phyloP scores from a whole-genome alignment of 2,329 filamentous ascomycete genomes.

The Diaporthe humulicola region DNA sequence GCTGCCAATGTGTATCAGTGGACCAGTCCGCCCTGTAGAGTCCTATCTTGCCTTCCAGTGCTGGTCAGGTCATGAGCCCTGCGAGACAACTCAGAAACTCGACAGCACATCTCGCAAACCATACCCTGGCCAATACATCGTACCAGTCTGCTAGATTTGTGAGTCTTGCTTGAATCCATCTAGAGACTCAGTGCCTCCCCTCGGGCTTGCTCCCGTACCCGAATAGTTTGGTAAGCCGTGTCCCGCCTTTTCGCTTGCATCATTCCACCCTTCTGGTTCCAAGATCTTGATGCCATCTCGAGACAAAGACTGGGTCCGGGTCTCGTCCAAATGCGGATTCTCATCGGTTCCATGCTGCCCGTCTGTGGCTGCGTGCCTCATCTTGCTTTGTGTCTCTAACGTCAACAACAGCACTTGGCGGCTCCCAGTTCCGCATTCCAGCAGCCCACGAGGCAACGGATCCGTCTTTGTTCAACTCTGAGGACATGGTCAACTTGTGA shows the following conservation, averaged over 20 bases:
- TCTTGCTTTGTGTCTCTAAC: conserved; percentile 29
- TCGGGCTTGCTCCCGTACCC: neutral
- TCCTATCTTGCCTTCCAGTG: neutral
- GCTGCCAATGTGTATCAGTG: neutral
- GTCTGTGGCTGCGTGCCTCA: conserved; percentile 1
- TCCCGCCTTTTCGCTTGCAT: conserved; percentile 23
- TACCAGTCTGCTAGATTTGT: neutral
- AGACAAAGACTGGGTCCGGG: conserved; percentile 24
- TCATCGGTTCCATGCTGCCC: neutral
- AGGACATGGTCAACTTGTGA: conserved; percentile 22
- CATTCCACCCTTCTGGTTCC: conserved; percentile 15
- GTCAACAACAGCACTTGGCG: conserved; percentile 10
- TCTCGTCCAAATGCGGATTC: conserved; percentile 19
- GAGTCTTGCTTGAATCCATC: neutral
- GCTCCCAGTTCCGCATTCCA: conserved; percentile 17
- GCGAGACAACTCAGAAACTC: neutral
- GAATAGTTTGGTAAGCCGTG: conserved; percentile 24
- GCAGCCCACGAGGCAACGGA: conserved; percentile 13
- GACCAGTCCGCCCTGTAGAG: neutral
- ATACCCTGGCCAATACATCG: neutral
- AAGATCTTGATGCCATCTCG: conserved; percentile 6
- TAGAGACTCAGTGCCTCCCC: neutral
- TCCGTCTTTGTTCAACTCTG: neutral
- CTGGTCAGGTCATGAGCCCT: neutral
- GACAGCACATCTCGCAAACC: neutral